A percentile compares a stretch with the other conserved stretches of the same genome.
Evolutionary conservation across 2,329 filamentous ascomycete species (phyloP).

Genomic region (Trichoderma citrinoviride): DNA sequence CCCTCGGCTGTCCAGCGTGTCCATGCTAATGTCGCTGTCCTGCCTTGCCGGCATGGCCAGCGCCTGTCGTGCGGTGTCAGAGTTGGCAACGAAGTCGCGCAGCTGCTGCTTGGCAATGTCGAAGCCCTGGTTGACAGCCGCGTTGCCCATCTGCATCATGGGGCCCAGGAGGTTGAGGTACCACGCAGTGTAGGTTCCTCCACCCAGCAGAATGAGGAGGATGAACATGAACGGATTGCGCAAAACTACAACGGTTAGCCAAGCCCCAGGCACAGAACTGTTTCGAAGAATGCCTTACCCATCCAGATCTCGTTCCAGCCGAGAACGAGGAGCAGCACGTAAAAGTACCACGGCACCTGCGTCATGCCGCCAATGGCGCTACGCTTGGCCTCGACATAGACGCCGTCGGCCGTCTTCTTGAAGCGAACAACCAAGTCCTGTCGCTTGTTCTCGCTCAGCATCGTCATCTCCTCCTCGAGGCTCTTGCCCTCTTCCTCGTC

Average conservation of each 20-base stretch:
- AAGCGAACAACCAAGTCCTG: conserved; percentile 91
- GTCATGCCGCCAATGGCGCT: conserved; percentile 94
- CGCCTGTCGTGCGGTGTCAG: conserved; percentile 80
- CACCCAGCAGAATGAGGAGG: conserved; percentile 72
- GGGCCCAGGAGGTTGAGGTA: conserved; percentile 93
- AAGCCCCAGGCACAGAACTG: conserved; percentile 35
- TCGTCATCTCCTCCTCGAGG: conserved; percentile 91
- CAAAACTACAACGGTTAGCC: conserved; percentile 59
- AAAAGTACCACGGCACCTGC: conserved; percentile 93
- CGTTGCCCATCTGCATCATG: conserved; percentile 92
- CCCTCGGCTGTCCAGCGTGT: conserved; percentile 59
- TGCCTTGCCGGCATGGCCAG: conserved; percentile 66
- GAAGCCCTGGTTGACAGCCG: conserved; percentile 78
- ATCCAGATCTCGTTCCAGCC: conserved; percentile 99
- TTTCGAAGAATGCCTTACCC: conserved; percentile 52
- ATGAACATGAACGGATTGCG: conserved; percentile 93
- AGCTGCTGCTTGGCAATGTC: conserved; percentile 91
- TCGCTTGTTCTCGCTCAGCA: conserved; percentile 85
- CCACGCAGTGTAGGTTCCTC: conserved; percentile 85
- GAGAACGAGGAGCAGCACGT: conserved; percentile 79
- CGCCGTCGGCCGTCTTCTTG: conserved; percentile 97
- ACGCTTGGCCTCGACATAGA: conserved; percentile 96
- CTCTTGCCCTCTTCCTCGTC: conserved; percentile 95
- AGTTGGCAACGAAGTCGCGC: conserved; percentile 82
- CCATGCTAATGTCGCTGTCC: conserved; percentile 54